phyloP scores from a whole-genome alignment of 345 rosid genomes.

The Kandelia obovata region DNA sequence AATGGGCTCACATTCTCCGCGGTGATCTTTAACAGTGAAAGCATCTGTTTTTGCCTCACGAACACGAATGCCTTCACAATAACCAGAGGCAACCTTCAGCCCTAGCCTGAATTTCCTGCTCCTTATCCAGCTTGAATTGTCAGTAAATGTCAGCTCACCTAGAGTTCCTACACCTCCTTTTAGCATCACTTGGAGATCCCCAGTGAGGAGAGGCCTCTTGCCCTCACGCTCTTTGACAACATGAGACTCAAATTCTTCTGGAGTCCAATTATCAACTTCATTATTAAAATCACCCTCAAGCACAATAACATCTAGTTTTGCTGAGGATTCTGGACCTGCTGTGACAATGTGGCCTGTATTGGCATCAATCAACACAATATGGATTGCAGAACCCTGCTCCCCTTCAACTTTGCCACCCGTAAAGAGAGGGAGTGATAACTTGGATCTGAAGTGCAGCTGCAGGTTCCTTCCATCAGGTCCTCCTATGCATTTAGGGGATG shows the following conservation, averaged over 20 bases:
- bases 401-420: conserved; percentile 39
- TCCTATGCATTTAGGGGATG: conserved; percentile 26
- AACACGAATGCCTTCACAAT: conserved; percentile 26
- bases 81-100: conserved; percentile 40
- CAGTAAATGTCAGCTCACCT: conserved; percentile 37
- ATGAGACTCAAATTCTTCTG: conserved; percentile 33
- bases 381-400: conserved; percentile 27
- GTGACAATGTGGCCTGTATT: conserved; percentile 27
- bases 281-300: conserved; percentile 43
- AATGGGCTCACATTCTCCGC: conserved; percentile 36
- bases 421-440: conserved; percentile 32
- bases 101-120: conserved; percentile 42
- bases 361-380: conserved; percentile 32
- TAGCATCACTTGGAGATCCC: conserved; percentile 34
- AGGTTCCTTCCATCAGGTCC: conserved; percentile 30
- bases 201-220: conserved; percentile 40
- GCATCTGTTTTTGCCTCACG: conserved; percentile 45
- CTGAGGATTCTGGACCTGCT: conserved; percentile 34
- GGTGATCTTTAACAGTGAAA: conserved; percentile 31
- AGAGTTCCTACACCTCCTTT: conserved; percentile 38
- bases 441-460: conserved; percentile 34
- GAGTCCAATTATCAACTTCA: conserved; percentile 33
- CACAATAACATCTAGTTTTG: conserved; percentile 33
- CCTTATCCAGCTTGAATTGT: conserved; percentile 44
- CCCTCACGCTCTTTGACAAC: conserved; percentile 38